Percentiles rank a stretch among this genome's conserved stretches.
These are phyloP conservation scores for Henckelia pumila DNA, from an alignment of 257 asterid genomes.

Conservation along the genomic window DNA sequence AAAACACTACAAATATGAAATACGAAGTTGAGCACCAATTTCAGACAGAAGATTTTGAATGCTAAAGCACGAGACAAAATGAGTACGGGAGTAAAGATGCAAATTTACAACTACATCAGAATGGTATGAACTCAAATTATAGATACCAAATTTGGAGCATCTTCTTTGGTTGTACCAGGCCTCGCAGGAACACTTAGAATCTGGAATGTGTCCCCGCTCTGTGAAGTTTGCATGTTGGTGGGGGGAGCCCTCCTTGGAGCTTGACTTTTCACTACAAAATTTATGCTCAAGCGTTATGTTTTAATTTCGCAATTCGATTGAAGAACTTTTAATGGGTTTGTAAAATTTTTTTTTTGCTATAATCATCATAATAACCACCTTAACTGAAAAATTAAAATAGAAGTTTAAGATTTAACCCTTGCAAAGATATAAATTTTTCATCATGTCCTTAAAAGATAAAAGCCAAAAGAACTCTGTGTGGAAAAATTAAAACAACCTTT, in stretches of 20 bases:
- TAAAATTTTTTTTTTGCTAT: too few relatives aligned
- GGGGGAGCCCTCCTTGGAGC: neutral
- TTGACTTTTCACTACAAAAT: neutral
- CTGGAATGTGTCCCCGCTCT: neutral
- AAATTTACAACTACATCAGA: too few relatives aligned
- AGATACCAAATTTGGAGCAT: neutral
- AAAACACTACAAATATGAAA: too few relatives aligned
- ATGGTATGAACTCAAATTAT: neutral
- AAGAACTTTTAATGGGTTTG: neutral
- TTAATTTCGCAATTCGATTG: too few relatives aligned
- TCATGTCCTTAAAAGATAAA: neutral
- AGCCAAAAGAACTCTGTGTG: neutral
- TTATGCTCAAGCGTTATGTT: neutral
- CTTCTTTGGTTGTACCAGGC: neutral
- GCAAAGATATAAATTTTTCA: neutral
- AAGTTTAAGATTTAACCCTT: neutral
- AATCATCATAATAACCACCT: too few relatives aligned
- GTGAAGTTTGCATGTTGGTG: neutral
- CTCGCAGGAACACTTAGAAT: neutral
- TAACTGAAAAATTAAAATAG: neutral
- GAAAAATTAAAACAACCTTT: neutral
- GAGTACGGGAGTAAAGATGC: neutral
- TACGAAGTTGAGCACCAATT: neutral
- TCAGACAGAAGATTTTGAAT: neutral
- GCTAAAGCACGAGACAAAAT: neutral